Evolutionary conservation across 163 green algal genomes (phyloP).

Genomic region (Prototheca cutis): DNA sequence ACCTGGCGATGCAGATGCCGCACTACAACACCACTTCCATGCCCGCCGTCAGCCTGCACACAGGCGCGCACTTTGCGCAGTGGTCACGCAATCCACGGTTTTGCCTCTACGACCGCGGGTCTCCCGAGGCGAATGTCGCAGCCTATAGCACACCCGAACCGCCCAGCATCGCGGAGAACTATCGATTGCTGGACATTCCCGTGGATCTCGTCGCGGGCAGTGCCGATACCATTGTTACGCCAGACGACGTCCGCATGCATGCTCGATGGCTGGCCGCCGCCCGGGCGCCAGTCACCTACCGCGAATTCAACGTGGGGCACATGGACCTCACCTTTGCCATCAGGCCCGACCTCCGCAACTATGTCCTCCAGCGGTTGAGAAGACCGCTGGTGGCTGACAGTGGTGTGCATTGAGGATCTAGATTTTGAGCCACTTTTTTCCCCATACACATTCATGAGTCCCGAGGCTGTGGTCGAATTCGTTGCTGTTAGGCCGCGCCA

Average conservation of each 20-base stretch:
- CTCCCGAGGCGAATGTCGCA: constrained; percentile 16
- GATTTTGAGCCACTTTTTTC: too few species aligned
- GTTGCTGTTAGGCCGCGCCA: too few species aligned
- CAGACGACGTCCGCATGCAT: constrained; percentile 28
- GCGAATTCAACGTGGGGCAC: constrained; percentile 85
- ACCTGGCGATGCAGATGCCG: constrained; percentile 77
- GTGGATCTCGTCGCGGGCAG: constrained; percentile 77
- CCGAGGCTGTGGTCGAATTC: too few species aligned
- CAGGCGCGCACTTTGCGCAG: constrained; percentile 40
- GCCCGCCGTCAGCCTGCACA: constrained; percentile 71
- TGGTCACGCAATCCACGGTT: constrained; percentile 51
- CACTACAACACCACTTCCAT: constrained; percentile 84
- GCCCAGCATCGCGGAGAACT: constrained; percentile 49
- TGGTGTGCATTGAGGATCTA: too few species aligned
- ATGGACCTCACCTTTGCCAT: constrained; percentile 88
- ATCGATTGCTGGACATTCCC: constrained; percentile 59
- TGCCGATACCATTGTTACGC: constrained; percentile 69
- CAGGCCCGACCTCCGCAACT: constrained; percentile 80
- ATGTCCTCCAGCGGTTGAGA: constrained; percentile 55
- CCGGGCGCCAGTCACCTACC: constrained; percentile 47
- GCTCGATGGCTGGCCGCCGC: neutral
- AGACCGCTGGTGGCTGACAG: neutral
- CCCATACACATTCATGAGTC: too few species aligned
- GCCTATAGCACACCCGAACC: constrained; percentile 50
- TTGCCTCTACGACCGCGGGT: constrained; percentile 81